These are phyloP conservation scores for Agrocybe praecox DNA, from an alignment of 768 basidiomycete species.

Conservation along the genomic window DNA sequence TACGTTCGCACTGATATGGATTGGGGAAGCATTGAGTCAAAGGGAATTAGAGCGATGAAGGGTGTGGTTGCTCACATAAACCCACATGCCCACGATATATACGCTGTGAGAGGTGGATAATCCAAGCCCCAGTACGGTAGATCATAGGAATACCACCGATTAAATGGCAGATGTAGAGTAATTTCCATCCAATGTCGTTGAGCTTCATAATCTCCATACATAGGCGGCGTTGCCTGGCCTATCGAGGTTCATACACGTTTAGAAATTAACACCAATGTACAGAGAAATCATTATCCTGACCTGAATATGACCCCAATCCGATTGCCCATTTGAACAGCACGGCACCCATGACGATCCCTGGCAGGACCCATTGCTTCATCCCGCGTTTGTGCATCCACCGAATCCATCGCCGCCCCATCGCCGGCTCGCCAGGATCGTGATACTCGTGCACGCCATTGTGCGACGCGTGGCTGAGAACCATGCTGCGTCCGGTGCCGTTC, in stretches of 20 bases:
- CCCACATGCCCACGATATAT: constrained; percentile 84
- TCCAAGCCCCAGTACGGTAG: constrained; percentile 93
- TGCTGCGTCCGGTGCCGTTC: constrained; percentile 2
- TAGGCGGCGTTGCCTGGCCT: constrained; percentile 76
- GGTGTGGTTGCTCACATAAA: constrained; percentile 52
- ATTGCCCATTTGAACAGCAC: constrained; percentile 67
- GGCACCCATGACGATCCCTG: constrained; percentile 52
- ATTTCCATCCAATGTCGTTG: constrained; percentile 97
- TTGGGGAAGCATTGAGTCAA: neutral
- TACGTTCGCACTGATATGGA: constrained; percentile 30
- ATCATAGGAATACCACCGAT: constrained; percentile 88
- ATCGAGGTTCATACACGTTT: constrained; percentile 3
- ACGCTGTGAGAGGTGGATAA: constrained; percentile 93
- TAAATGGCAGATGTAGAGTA: constrained; percentile 72
- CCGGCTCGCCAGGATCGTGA: constrained; percentile 26
- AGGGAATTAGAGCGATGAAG: neutral
- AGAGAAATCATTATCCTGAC: constrained; percentile 42
- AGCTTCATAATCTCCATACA: constrained; percentile 93
- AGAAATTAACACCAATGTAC: neutral
- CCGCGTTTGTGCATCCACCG: constrained; percentile 79
- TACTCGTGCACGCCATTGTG: constrained; percentile 14
- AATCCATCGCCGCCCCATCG: constrained; percentile 64
- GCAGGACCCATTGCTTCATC: constrained; percentile 61
- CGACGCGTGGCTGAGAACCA: constrained; percentile 1
- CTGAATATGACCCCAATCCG: constrained; percentile 82